Percentiles rank a stretch among this genome's conserved stretches.
Evolutionary conservation across 2,329 filamentous ascomycete species (phyloP).

Genomic region (Aspergillus ochraceus): DNA sequence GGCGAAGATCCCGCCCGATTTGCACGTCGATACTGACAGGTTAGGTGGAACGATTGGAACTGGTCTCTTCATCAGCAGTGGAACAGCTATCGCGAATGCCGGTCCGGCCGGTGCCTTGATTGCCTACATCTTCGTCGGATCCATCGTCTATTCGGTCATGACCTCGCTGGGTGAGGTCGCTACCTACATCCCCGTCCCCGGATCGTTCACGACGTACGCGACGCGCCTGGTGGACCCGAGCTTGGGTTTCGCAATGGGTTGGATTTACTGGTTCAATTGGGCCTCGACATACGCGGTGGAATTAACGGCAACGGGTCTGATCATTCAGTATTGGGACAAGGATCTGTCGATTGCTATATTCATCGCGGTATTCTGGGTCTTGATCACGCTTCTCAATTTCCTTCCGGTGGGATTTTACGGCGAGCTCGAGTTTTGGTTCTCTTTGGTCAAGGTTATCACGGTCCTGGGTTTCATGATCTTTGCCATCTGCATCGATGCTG

Average conservation of each 20-base stretch:
- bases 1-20: not conserved
- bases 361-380: slow-evolving; percentile 70
- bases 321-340: slow-evolving; percentile 71
- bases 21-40: not conserved
- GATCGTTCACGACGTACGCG: slow-evolving; percentile 75
- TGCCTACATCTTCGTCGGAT: slow-evolving; percentile 67
- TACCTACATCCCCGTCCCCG: slow-evolving; percentile 72
- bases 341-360: slow-evolving; percentile 66
- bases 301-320: slow-evolving; percentile 67
- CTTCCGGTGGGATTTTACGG: slow-evolving; percentile 71
- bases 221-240: slow-evolving; percentile 72
- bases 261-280: slow-evolving; percentile 82
- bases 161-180: slow-evolving; percentile 66
- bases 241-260: slow-evolving; percentile 73
- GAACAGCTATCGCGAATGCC: slow-evolving; percentile 59
- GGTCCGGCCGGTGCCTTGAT: slow-evolving; percentile 67
- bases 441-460: slow-evolving; percentile 69
- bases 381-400: slow-evolving; percentile 69
- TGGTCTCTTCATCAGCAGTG: slow-evolving; percentile 68
- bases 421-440: slow-evolving; percentile 74
- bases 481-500: slow-evolving; percentile 71
- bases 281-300: slow-evolving; percentile 71
- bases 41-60: slow-evolving; percentile 66
- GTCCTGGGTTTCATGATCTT: slow-evolving; percentile 78
- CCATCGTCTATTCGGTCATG: slow-evolving; percentile 75